These are phyloP conservation scores for Mrakia gelida DNA, from an alignment of 768 basidiomycete species.

Conservation along the genomic window DNA sequence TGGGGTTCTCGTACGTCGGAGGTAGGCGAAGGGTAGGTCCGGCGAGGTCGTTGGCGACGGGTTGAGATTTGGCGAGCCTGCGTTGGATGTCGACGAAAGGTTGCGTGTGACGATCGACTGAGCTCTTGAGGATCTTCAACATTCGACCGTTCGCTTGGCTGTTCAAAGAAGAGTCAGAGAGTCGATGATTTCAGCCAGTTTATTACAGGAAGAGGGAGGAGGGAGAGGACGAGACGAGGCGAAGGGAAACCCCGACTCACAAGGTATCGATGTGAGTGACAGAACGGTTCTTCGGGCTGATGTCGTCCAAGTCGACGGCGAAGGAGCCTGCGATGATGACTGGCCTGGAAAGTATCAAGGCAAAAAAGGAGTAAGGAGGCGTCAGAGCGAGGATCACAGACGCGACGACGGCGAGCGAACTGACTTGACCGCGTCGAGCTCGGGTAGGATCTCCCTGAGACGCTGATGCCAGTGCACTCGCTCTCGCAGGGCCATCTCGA, in stretches of 20 bases:
- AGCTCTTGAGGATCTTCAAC: background rate
- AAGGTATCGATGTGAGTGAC: background rate
- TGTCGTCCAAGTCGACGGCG: background rate
- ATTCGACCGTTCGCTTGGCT: background rate
- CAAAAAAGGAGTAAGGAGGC: background rate
- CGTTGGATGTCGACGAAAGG: background rate
- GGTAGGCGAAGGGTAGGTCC: too few relatives aligned
- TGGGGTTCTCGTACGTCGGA: too few relatives aligned
- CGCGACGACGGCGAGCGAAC: background rate
- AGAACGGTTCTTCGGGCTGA: background rate
- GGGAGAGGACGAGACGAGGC: background rate
- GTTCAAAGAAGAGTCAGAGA: background rate
- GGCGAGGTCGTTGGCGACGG: background rate
- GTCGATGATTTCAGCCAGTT: too few relatives aligned
- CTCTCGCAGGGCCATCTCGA: background rate
- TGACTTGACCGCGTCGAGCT: background rate
- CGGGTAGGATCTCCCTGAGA: background rate
- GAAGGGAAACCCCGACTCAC: background rate
- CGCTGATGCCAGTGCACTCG: background rate
- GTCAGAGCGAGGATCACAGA: too few relatives aligned
- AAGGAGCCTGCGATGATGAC: background rate
- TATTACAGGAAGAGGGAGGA: too few relatives aligned
- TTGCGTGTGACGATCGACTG: background rate
- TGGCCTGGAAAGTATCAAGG: background rate
- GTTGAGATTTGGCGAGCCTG: background rate